Evolutionary conservation across 176 grass and related monocot species (phyloP), one percentile per base, ranked within the genome.

Genomic region (Raddia guianensis): DNA sequence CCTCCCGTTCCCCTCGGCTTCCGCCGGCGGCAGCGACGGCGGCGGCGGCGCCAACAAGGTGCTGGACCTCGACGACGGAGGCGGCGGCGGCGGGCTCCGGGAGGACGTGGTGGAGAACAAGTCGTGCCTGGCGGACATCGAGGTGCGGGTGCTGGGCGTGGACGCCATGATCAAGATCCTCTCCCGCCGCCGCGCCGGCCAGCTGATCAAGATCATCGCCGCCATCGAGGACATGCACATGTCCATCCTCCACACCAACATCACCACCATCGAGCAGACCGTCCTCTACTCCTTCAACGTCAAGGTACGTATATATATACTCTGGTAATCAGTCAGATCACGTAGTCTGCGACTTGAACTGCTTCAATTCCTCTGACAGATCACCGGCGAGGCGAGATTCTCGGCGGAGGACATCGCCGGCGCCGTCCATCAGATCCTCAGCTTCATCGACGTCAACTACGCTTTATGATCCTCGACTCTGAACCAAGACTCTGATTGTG

Each of bases 271-370:
- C 72, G 96, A 99, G 59, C 96, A 99, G 82, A 95, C 96, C 64
- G 96, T 99, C 74, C 96, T 99, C 68, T 99, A 95, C 86, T 99
- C 96, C 44, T 99, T 99, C 87, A 99, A 90, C 80, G 89, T 99
- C 66, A 99, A 99, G 93, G 96, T 95, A 81, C 18, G 27, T 27
- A 27, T 13, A 12, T 27, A 27, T 13, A 12, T 15, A n/a, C 35
- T 42, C 16, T 1, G 13, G 18, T 77, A 34, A 47, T 34, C 5
- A 63, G 0, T 5, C 21, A 12, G 13, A 76, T 48, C 73, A 60
- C 60, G 60, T 34, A 20, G 58, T 12, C 1, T 21, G 12, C 15
- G 20, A 40, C 37, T 27, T 27, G 27, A 27, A 1, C 27, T 27
- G 27, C 27, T 27, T 27, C 27, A 27, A 27, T 27, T 27, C 27